Evolutionary conservation across 345 rosid species (phyloP), one percentile per base, ranked within the genome.

Genomic region (Sonneratia caseolaris): DNA sequence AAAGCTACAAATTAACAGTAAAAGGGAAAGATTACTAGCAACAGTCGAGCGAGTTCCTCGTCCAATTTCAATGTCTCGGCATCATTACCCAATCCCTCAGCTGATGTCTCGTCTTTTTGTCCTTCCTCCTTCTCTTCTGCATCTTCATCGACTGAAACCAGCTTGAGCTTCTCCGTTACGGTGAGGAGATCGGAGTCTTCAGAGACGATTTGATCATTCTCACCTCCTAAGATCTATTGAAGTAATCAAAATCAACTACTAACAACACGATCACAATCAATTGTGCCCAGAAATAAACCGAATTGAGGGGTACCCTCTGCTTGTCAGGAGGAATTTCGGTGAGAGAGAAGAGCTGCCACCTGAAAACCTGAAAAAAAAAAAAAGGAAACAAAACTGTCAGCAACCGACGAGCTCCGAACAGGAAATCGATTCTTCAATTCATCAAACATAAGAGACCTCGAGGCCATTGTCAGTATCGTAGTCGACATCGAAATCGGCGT

Each of bases 251-350:
- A 57, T 56, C 45, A 74, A 75, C 53, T 37, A 77, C n/a, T 12
- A 15, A 47, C 18, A 53, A 61, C 61, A 47, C 45, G 11, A 49
- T 75, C 73, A 49, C 27, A 66, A 10, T 35, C 27, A 38, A 70
- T 48, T 37, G 64, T 9, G 61, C 72, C 38, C 45, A 21, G 37
- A 7, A 69, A 70, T 47, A 37, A 59, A 32, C 71, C 5, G 40
- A 35, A 18, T 57, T 14, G 40, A 13, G 47, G 18, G 18, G 32
- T 14, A 91, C 98, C 89, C 82, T 82, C 73, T 91, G 98, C 36
- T 87, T 88, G 61, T 87, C 85, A 22, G 98, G 98, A 83, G 93
- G 96, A 66, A 94, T 43, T 37, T 84, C 72, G 73, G 98, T 90
- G 75, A 94, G 83, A 16, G 96, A 94, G 82, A 85, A 94, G 36